Conservation (phyloP, 345 rosid species). For the Sisymbrium irio region DNA sequence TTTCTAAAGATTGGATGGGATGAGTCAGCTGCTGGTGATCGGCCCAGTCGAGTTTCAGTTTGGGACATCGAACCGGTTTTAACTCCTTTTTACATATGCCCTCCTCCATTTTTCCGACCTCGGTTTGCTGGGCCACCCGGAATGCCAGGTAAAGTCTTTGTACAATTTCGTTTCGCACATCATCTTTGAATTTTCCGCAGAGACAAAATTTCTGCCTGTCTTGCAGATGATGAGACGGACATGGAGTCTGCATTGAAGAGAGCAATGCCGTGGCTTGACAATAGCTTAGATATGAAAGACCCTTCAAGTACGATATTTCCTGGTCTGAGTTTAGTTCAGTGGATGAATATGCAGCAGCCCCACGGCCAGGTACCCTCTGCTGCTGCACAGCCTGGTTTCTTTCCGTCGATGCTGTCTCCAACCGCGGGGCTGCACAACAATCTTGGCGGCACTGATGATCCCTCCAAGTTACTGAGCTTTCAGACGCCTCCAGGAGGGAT, state of each 20-base stretch:
- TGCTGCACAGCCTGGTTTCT: conserved; percentile 39
- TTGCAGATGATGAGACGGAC: conserved; percentile 78
- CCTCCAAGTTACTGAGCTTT: conserved; percentile 40
- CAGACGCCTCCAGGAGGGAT: conserved; percentile 34
- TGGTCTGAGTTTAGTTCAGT: conserved; percentile 80
- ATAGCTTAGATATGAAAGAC: conserved; percentile 68
- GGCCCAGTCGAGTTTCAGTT: conserved; percentile 74
- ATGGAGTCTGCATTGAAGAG: conserved; percentile 74
- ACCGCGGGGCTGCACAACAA: conserved; percentile 22
- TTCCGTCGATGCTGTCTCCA: conserved; percentile 36
- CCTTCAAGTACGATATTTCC: conserved; percentile 49
- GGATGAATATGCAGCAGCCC: conserved; percentile 96
- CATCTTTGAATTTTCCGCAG: conserved; percentile 4
- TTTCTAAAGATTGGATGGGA: conserved; percentile 90
- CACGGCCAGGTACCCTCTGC: conserved; percentile 41
- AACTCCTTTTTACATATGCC: conserved; percentile 90
- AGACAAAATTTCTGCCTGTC: neutral
- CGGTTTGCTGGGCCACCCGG: conserved; percentile 78
- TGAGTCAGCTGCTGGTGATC: conserved; percentile 90
- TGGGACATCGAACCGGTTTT: conserved; percentile 98
- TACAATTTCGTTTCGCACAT: neutral
- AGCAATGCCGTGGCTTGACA: conserved; percentile 91
- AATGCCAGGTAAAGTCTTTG: conserved; percentile 55
- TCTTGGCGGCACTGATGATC: conserved; percentile 33
- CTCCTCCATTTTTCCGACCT: conserved; percentile 88